Evolutionary conservation across 306 rosid genomes (phyloP), one percentile per base, ranked within the genome.

Genomic region (Hippophae rhamnoides): DNA sequence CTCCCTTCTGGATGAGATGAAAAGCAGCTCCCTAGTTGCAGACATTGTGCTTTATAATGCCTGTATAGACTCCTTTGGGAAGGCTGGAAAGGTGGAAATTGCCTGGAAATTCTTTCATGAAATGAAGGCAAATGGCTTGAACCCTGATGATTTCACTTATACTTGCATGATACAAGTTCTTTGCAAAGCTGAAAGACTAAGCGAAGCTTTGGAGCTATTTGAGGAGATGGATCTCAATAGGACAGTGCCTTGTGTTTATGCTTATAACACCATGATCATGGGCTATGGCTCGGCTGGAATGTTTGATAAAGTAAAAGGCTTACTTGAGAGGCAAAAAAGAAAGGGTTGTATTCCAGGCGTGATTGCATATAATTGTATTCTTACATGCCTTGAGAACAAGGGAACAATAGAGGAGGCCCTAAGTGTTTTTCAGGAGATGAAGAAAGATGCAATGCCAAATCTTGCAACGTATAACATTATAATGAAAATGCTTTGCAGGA

Each of bases 31-130:
- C 8, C 71, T 76, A 49, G 64, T 60, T 58, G 92, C 93, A 43
- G 98, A 87, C 26, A 70, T 80, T 72, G 89, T 92, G 69, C 93
- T 92, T 58, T 92, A 85, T 65, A 92, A 92, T 71, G 93, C 87
- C 60, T 92, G 98, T 57, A 85, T 92, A 56, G 95, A 92, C 50
- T 85, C 87, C 73, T 92, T 87, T 72, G 98, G 98, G 23, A 92
- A 83, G 75, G 80, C 72, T 42, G 96, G 98, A 51, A 87, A 83
- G 69, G 82, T 92, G 68, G 98, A 92, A 71, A 92, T 92, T 86
- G 96, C 98, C 57, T 92, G 96, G 98, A 87, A 92, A 69, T 84
- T 92, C 72, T 92, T 87, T 82, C 96, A 92, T 71, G 98, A 92
- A 76, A 79, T 92, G 84, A 82, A 78, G 74, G 74, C 82, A 25